Conservation (phyloP, 225 moss, liverwort and hornwort genomes). For the Lunularia cruciata region DNA sequence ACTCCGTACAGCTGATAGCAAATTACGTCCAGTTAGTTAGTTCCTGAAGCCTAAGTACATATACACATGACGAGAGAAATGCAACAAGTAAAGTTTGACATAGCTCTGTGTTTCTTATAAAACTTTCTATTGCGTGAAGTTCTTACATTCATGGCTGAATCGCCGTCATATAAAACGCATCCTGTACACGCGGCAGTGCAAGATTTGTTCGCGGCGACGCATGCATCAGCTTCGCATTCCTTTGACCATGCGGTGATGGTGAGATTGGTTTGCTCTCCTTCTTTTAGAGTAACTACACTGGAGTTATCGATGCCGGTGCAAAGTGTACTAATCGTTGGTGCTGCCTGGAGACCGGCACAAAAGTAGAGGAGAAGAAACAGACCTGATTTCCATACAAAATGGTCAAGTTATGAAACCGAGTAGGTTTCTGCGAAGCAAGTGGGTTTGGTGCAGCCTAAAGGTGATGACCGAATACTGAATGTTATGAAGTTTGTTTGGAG, state of each 20-base stretch:
- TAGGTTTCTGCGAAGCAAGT: background rate
- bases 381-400: constrained; percentile 2
- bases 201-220: background rate
- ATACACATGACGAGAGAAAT: too few species aligned
- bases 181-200: background rate
- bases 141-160: background rate
- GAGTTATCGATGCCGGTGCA: constrained; percentile 9
- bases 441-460: too few species aligned
- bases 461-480: too few species aligned
- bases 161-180: background rate
- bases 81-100: too few species aligned
- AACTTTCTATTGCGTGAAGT: too few species aligned
- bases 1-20: constrained; percentile 10
- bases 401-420: too few species aligned
- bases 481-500: too few species aligned
- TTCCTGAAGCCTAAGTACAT: too few species aligned
- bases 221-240: constrained; percentile 12
- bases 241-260: background rate
- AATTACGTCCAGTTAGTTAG: too few species aligned
- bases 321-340: background rate
- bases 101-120: too few species aligned
- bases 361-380: constrained; percentile 1
- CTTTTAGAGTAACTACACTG: background rate
- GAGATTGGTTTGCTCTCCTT: constrained; percentile 1
- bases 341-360: constrained; percentile 8